Percentiles rank a stretch among this genome's conserved stretches.
Evolutionary conservation across 1,139 yeast genomes (phyloP).

Genomic region (Scheffersomyces segobiensis): DNA sequence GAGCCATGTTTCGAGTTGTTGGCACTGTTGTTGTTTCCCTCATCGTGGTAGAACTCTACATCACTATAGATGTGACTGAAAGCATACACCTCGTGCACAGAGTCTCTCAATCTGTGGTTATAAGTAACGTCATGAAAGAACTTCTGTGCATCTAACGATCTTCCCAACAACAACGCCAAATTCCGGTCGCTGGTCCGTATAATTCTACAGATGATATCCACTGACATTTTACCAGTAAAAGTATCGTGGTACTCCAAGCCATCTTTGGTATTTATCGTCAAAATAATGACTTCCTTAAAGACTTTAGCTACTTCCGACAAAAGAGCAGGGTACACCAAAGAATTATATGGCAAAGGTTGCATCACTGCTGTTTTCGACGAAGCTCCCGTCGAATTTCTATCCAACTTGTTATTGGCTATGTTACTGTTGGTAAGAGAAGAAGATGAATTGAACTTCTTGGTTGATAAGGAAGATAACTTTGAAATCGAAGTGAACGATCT

Average conservation of each 20-base stretch:
- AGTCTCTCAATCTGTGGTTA: conserved; percentile 88
- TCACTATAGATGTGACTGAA: conserved; percentile 61
- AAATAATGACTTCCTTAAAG: conserved; percentile 67
- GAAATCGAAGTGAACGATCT: conserved; percentile 46
- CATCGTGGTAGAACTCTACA: conserved; percentile 40
- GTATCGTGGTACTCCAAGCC: conserved; percentile 95
- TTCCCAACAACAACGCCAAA: conserved; percentile 81
- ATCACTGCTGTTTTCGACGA: conserved; percentile 39
- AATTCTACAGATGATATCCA: conserved; percentile 80
- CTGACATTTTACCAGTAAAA: conserved; percentile 93
- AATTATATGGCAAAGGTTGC: conserved; percentile 51
- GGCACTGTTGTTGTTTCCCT: conserved; percentile 16
- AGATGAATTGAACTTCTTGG: conserved; percentile 42
- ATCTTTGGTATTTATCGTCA: conserved; percentile 84
- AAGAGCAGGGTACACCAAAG: conserved; percentile 84
- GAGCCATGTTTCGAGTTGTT: conserved; percentile 34
- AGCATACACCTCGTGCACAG: conserved; percentile 83
- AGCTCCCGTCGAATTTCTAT: conserved; percentile 32
- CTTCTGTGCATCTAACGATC: conserved; percentile 93
- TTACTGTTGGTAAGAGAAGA: conserved; percentile 25
- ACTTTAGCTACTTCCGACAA: conserved; percentile 81
- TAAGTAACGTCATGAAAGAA: conserved; percentile 95
- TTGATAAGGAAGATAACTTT: conserved; percentile 41
- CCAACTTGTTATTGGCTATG: conserved; percentile 19
- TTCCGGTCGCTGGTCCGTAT: conserved; percentile 90